Evolutionary conservation across 306 rosid species (phyloP).

Genomic region (Vigna nakashimae): DNA sequence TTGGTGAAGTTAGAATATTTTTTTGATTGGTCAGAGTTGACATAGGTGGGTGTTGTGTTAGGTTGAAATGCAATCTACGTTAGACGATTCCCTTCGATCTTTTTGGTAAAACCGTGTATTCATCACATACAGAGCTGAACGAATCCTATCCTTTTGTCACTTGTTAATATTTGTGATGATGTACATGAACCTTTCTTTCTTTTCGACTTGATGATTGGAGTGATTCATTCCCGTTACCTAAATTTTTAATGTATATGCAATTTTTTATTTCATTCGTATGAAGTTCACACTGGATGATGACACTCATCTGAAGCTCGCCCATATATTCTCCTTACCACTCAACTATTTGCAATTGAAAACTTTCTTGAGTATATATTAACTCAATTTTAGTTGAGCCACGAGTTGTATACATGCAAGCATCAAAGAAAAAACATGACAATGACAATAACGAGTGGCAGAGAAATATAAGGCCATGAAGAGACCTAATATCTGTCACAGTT

Average conservation of each 20-base stretch:
- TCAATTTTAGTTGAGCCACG: background rate
- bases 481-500: background rate
- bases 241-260: no score
- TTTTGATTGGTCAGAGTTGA: conserved; percentile 5
- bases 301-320: background rate
- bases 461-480: background rate
- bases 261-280: background rate
- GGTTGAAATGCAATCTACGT: conserved; percentile 25
- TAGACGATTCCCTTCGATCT: conserved; percentile 16
- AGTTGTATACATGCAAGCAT: background rate
- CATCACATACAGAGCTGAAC: conserved; percentile 39
- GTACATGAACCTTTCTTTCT: background rate
- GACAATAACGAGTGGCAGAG: background rate
- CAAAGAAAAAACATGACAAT: background rate
- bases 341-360: background rate
- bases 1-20: conserved; percentile 25
- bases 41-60: background rate
- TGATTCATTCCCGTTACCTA: background rate
- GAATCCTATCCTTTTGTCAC: conserved; percentile 40
- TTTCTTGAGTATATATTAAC: background rate
- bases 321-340: background rate
- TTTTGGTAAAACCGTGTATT: conserved; percentile 46
- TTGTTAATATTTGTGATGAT: background rate
- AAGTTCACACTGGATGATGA: background rate
- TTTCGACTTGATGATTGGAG: background rate